Evolutionary conservation across 768 basidiomycete species (phyloP).

Genomic region (Lactarius hengduanensis): DNA sequence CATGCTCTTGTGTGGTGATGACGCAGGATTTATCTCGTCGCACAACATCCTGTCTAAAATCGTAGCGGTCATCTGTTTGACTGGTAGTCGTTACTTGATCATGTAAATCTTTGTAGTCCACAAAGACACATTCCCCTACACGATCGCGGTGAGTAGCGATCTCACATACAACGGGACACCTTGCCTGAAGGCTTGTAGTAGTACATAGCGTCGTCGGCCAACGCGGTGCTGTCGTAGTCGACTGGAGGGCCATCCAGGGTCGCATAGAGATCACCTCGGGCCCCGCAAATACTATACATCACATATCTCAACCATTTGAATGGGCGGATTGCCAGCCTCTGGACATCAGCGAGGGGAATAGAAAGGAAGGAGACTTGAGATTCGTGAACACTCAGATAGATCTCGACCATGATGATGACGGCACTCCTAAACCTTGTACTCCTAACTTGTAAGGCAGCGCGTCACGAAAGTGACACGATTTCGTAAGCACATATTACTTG

Average conservation of each 20-base stretch:
- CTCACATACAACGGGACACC: not conserved
- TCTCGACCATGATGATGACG: not conserved
- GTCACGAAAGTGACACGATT: too few relatives aligned
- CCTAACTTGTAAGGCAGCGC: too few relatives aligned
- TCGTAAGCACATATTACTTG: not conserved
- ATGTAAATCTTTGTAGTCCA: not conserved
- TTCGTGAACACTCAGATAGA: not conserved
- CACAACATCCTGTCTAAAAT: not conserved
- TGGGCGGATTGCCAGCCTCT: not conserved
- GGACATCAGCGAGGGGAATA: not conserved
- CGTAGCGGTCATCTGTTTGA: not conserved
- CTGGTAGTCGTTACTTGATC: not conserved
- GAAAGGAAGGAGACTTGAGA: not conserved
- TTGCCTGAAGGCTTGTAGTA: not conserved
- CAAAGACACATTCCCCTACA: not conserved
- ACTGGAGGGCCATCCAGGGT: not conserved
- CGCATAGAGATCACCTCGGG: not conserved
- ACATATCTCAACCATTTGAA: slow-evolving; percentile 6
- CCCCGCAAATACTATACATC: slow-evolving; percentile 8
- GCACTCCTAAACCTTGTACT: too few relatives aligned
- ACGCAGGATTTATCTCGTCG: not conserved
- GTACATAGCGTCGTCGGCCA: not conserved
- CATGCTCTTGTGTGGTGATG: not conserved
- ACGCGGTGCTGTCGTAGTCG: not conserved
- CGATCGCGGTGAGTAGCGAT: not conserved